Base-by-base conservation (phyloP, 495 filamentous ascomycete genomes). In the Hypoxylon lienhwacheense region DNA sequence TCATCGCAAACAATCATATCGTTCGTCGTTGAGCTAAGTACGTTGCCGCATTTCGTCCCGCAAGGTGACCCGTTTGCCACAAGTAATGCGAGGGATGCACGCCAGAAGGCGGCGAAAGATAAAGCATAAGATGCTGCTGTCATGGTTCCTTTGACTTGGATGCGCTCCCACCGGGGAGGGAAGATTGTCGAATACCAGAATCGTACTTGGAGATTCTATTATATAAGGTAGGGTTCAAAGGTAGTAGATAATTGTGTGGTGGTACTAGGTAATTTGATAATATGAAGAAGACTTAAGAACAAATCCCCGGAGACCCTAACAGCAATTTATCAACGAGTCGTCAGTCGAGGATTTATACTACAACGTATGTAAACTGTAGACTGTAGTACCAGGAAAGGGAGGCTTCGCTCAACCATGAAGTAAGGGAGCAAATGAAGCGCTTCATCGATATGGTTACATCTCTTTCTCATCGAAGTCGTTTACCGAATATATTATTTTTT, bases 1-100 rank as follows among this genome's bases (percentile, higher is more conserved):
- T 66, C 67, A 8, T 63, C 47, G 63, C 76, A 78, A 14, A 64
- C 63, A 22, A 75, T 69, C 43, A 74, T 72, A 45, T 64, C 69
- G 4, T 10, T n/a, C n/a, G 69, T 57, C 2, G 73, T 77, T 3
- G 61, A 55, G 14, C 42, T 32, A 19, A 69, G 69, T 14, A 68
- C 61, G 45, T 76, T 79, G 59, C 75, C 74, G 61, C 76, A 79
- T n/a, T 64, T 59, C 12, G 53, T 53, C 19, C 55, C 48, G 52
- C 76, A 79, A 26, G 73, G 72, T 24, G 76, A 77, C 10, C 62
- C 65, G 12, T 69, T 46, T 6, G 71, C 48, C 19, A 72, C 70
- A 12, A 68, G 55, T 17, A 77, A 25, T 12, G 72, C 64, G 12
- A 50, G 32, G 4, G 65, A 63, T 47, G 65, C 60, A 35, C 64